phyloP scores from a whole-genome alignment of 106 monocot species.

The Gastrodia elata region DNA sequence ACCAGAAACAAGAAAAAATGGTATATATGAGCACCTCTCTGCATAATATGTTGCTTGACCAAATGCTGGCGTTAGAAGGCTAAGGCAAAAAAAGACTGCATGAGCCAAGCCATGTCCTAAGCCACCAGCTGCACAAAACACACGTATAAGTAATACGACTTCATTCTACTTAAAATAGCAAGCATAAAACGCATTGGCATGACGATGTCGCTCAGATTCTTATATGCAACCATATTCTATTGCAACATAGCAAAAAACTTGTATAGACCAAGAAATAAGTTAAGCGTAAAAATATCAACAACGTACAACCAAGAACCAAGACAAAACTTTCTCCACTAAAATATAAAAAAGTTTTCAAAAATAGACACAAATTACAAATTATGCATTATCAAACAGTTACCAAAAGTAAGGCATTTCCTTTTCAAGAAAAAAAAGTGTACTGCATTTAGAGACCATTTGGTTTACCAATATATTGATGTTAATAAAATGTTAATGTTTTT shows the following conservation, averaged over 20 bases:
- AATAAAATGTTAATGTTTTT: too few species aligned
- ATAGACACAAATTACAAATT: too few species aligned
- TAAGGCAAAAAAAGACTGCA: constrained; percentile 93
- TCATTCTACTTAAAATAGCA: background rate
- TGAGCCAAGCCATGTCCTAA: constrained; percentile 96
- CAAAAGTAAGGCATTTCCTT: too few species aligned
- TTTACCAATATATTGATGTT: too few species aligned
- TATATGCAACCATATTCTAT: background rate
- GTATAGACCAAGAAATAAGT: background rate
- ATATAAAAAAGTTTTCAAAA: too few species aligned
- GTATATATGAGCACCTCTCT: constrained; percentile 63
- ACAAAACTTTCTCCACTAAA: background rate
- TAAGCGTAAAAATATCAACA: background rate
- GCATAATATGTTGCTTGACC: constrained; percentile 84
- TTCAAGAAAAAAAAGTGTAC: too few species aligned
- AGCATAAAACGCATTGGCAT: background rate
- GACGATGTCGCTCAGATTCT: background rate
- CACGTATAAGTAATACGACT: constrained; percentile 5
- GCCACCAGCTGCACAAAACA: constrained; percentile 78
- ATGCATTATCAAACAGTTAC: too few species aligned
- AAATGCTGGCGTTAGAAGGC: constrained; percentile 96
- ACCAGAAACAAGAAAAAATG: constrained; percentile 91
- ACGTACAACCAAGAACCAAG: background rate
- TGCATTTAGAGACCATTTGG: too few species aligned
- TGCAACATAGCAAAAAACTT: background rate